Percentiles rank a stretch among this genome's conserved stretches.
Conservation (phyloP, 1,139 yeast species). For the Protomyces gravidus region DNA sequence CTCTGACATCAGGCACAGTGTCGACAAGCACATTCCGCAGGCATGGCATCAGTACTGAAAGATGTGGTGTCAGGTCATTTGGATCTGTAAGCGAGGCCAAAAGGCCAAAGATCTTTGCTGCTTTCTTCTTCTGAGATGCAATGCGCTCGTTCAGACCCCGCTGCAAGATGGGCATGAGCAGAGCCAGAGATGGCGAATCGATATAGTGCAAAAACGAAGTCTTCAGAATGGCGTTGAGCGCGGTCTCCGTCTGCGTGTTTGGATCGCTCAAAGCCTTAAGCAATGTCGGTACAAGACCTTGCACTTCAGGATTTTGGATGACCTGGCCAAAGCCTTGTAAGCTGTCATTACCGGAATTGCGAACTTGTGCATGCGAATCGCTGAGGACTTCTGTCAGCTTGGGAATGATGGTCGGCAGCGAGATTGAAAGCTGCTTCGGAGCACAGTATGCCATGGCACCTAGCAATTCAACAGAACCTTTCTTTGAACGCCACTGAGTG, state of each 20-base stretch:
- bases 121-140: slow-evolving; percentile 84
- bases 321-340: slow-evolving; percentile 92
- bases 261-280: slow-evolving; percentile 96
- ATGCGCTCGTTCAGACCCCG: slow-evolving; percentile 94
- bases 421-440: slow-evolving; percentile 86
- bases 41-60: slow-evolving; percentile 69
- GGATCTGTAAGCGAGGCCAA: slow-evolving; percentile 95
- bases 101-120: slow-evolving; percentile 97
- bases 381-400: slow-evolving; percentile 92
- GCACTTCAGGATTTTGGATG: slow-evolving; percentile 95
- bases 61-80: slow-evolving; percentile 77
- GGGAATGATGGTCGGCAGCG: slow-evolving; percentile 85
- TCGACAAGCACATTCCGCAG: slow-evolving; percentile 95
- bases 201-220: slow-evolving; percentile 96
- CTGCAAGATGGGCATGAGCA: slow-evolving; percentile 83
- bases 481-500: slow-evolving; percentile 92
- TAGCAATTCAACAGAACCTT: slow-evolving; percentile 90
- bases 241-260: slow-evolving; percentile 78
- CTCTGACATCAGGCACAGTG: slow-evolving; percentile 95
- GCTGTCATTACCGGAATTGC: slow-evolving; percentile 89
- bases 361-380: slow-evolving; percentile 92
- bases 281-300: slow-evolving; percentile 78
- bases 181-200: slow-evolving; percentile 95
- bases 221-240: slow-evolving; percentile 76
- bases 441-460: slow-evolving; percentile 98